Base-by-base conservation (phyloP, 441 rosid genomes). In the Geranium incanum region DNA sequence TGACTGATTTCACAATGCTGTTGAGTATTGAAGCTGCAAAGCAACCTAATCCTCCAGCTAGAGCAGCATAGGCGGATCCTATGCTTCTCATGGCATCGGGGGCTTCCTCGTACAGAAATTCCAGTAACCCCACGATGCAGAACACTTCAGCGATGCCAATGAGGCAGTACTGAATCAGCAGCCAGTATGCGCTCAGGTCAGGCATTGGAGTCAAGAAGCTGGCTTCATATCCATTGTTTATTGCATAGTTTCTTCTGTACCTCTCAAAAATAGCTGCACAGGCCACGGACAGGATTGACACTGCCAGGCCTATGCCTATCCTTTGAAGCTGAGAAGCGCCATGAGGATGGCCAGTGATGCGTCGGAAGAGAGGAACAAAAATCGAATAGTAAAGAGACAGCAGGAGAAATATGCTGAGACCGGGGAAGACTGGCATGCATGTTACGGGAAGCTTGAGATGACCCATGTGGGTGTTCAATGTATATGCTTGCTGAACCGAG, bases 31-130 rank as follows among this genome's bases (percentile, higher is more conserved):
- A 85, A 9, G 97, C 96, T 19, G 76, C 86, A 21, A 89, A 93
- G 78, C 97, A 89, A 18, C 98, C 97, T 72, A 91, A 75, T 15
- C 98, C 98, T 0, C 98, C 97, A 0, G 98, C 95, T 43, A 88
- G 66, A 1, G 98, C 97, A 33, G 97, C 92, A 72, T 93, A 91
- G 63, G 98, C 89, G 1, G 98, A 88, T 9, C 97, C 98, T 74
- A 91, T 87, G 66, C 97, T 93, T 84, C 87, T 93, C 98, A 93
- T 93, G 16, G 98, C 97, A 78, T 93, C 97, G 0, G 97, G 98
- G 36, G 98, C 92, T 82, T 91, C 98, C 77, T 93, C 93, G 0
- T 93, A 89, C 3, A 93, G 92, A 45, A 93, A 93, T 76, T 93
- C 97, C 66, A 91, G 65, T 66, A 89, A 81, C 41, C 96, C 96